Base-by-base conservation (phyloP, 768 basidiomycete genomes). In the Brasilioporus rufonigricans region DNA sequence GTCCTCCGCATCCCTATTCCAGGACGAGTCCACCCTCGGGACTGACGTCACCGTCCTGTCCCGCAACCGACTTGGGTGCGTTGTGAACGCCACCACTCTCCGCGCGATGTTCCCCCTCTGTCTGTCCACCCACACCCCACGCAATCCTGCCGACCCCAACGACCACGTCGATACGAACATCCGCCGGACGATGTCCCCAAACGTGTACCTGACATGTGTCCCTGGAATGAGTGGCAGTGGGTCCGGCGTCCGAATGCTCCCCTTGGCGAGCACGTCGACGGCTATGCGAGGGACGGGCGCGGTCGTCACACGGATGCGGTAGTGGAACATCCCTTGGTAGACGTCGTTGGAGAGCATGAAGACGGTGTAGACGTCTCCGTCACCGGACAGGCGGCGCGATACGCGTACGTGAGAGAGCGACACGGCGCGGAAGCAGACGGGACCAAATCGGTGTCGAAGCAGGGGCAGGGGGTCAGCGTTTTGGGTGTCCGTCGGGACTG, bases 241-340 rank as follows among this genome's bases (percentile, higher is more conserved):
- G 1, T 44, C 49, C 5, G 32, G 11, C 5, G 44, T 2, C 11
- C 2, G 33, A 11, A 50, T 56, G 9, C 32, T 16, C 1, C 61
- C 58, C 21, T 24, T 54, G 24, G 56, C 79, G 2, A 77, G 63
- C 3, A 80, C 72, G 4, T 63, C 60, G 10, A 84, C 75, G 5
- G 74, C 69, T 46, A 81, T 65, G 19, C 67, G 55, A 4, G 76
- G 65, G 4, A 59, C 64, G 5, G 61, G 55, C 2, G 62, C 52
- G 1, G 72, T 55, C 2, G 49, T 53, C 12, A 79, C 48, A 9
- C 65, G 59, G n/a, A 82, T 71, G 24, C 64, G 47, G 53, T 72
- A 85, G 50, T 77, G 76, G 57, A 80, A 82, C 27, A 85, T 73
- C 2, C 84, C 83, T 62, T 76, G 77, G 24, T 72, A 60, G 44